Evolutionary conservation across 805 yeast genomes (phyloP), one percentile per base, ranked within the genome.

Genomic region (Cyberlindnera mississippiensis): DNA sequence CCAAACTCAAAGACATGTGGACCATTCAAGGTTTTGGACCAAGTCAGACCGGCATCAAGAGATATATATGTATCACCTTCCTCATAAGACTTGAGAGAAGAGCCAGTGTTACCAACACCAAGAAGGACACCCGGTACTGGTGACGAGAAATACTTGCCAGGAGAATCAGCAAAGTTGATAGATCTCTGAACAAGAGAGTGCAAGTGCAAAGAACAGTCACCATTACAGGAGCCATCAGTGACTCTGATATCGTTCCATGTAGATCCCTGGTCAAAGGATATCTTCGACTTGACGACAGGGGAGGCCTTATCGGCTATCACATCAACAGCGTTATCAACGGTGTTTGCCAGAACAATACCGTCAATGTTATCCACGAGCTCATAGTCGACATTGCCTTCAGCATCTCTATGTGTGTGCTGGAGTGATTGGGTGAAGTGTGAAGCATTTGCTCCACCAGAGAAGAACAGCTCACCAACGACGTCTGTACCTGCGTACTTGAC

Each of bases 31-130:
- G 79, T 74, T 41, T 66, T 57, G 20, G 63, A 61, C 96, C 96
- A 87, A 0, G 82, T 66, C n/a, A 69, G 55, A 20, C 96, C 96
- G 19, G 86, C 89, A 64, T 87, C 88, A 42, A 82, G 66, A 0
- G 95, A 83, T 7, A 85, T 57, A 57, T 68, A 88, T 1, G 93
- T 78, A 38, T 64, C 64, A 32, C 68, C 56, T 13, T 61, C 53
- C 3, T 52, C 61, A 35, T 57, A 59, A 2, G 55, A 40, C 27
- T 37, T 40, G 24, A 50, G 37, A 5, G 42, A 45, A 16, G 44
- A 31, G 6, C 71, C 71, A 6, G 61, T 55, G 37, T 65, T 61
- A 42, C 75, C 76, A 33, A 69, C 62, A 42, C 71, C 76, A 9
- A 72, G 51, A 11, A 72, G 37, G 19, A 73, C 48, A 35, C 77